Evolutionary conservation across 371 early-diverging fungal genomes (phyloP), one percentile per base, ranked within the genome.

Genomic region (Apophysomyces elegans): DNA sequence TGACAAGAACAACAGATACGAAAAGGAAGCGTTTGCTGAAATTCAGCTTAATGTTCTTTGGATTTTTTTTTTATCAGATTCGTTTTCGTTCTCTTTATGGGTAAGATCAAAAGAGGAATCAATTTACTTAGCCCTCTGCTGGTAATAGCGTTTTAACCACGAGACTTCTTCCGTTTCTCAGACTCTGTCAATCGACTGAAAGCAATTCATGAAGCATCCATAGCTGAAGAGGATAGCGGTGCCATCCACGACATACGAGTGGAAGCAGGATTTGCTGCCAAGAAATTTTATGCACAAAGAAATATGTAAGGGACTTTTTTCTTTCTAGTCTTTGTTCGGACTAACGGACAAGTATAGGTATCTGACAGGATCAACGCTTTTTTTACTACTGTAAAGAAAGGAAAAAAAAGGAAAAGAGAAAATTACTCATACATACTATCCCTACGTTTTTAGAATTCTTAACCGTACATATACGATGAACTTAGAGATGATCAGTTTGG

Each of bases 241-340:
- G 56, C 70, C 47, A 74, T 71, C 6, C 59, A 64, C 11, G 80
- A 78, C 43, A 68, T 79, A 38, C 84, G 83, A 61, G 69, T 81
- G 2, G 87, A 90, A 58, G 78, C 88, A 44, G 81, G 78, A 62
- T 73, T 86, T 45, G 84, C 87, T 65, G 84, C 90, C 12, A 87
- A 86, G 68, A 86, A 89, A 74, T 93, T 95, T 72, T 93, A 94
- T 62, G 91, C 90, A 37, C 96, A 95, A 78, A 85, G 96, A 71
- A 95, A 95, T 76, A 83, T 93, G 78, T 93, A 68, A 68, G 56
- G 11, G n/a, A 11, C 21, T 16, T 16, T 0, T 50, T 50, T 50
- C 18, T 21, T 16, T 21, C 11, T 21, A 45, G 46, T 43, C 46
- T 45, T 1, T n/a, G 1, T 13, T 13, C 16, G 5, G 16, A 16